Conservation (phyloP, 1,284 basidiomycete genomes). For the Coniophora puteana region DNA sequence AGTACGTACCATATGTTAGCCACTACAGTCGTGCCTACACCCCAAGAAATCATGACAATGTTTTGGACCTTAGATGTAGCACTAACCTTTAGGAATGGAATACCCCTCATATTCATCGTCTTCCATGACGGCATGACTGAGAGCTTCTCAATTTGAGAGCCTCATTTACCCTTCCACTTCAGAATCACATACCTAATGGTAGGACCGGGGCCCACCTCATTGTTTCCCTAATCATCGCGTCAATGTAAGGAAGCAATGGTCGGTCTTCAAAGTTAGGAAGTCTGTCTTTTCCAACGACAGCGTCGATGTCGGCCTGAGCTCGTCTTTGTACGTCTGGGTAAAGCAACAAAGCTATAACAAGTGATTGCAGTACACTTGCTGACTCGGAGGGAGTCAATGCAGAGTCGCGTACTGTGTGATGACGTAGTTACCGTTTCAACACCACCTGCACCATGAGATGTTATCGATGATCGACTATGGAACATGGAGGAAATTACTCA, state of each 20-base stretch:
- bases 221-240: slow-evolving; percentile 38
- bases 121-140: slow-evolving; percentile 23
- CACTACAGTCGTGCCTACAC: slow-evolving; percentile 26
- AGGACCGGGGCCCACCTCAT: slow-evolving; percentile 32
- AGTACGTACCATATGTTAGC: slow-evolving; percentile 24
- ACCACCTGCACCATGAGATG: slow-evolving; percentile 22
- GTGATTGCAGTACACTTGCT: slow-evolving; percentile 28
- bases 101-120: slow-evolving; percentile 23
- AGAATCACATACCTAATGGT: slow-evolving; percentile 22
- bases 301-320: slow-evolving; percentile 40
- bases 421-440: slow-evolving; percentile 24
- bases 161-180: neutral
- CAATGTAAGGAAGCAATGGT: slow-evolving; percentile 34
- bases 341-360: slow-evolving; percentile 35
- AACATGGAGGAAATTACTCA: slow-evolving; percentile 11
- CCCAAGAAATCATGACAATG: slow-evolving; percentile 13
- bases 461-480: slow-evolving; percentile 9
- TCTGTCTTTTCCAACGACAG: slow-evolving; percentile 31
- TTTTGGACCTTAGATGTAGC: neutral
- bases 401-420: too few relatives aligned
- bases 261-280: slow-evolving; percentile 40
- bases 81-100: slow-evolving; percentile 23
- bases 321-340: slow-evolving; percentile 33
- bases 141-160: slow-evolving; percentile 13
- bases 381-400: too few relatives aligned